Conservation (phyloP, 1,284 basidiomycete genomes). For the Bjerkandera adusta region DNA sequence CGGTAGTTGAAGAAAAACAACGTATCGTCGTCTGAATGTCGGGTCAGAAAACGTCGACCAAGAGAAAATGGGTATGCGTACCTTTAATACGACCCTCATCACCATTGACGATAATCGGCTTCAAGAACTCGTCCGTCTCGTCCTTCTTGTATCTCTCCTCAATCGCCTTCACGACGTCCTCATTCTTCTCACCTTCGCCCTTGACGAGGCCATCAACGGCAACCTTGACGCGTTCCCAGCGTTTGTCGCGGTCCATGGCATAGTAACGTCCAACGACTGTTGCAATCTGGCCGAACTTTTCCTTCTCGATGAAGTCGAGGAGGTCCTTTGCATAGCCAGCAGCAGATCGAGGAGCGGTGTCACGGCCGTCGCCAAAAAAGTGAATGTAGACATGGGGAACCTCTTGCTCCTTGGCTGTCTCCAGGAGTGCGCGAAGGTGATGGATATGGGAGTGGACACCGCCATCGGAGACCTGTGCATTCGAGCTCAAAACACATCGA, state of each 20-base stretch:
- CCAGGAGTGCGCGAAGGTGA: constrained; percentile 84
- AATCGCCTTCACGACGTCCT: constrained; percentile 66
- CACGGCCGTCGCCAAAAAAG: constrained; percentile 88
- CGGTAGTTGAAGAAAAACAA: constrained; percentile 95
- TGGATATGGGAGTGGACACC: constrained; percentile 93
- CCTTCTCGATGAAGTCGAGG: constrained; percentile 73
- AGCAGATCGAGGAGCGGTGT: constrained; percentile 84
- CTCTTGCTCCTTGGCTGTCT: constrained; percentile 81
- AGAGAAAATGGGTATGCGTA: constrained; percentile 26
- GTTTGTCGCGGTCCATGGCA: constrained; percentile 94
- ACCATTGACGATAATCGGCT: constrained; percentile 86
- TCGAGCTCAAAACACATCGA: background rate
- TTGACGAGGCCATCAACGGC: constrained; percentile 81
- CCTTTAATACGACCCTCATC: constrained; percentile 80
- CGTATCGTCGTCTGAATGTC: constrained; percentile 59
- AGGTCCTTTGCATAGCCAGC: constrained; percentile 71
- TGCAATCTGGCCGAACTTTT: constrained; percentile 72
- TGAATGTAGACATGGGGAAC: constrained; percentile 87
- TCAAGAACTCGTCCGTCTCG: constrained; percentile 90
- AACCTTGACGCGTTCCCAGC: constrained; percentile 89
- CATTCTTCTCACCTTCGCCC: constrained; percentile 66
- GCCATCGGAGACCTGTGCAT: constrained; percentile 76
- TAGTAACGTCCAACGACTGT: constrained; percentile 89
- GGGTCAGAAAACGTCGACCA: background rate
- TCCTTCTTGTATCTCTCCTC: constrained; percentile 76